phyloP scores from a whole-genome alignment of 202 grass and related monocot genomes.

The Elaeis oleifera region DNA sequence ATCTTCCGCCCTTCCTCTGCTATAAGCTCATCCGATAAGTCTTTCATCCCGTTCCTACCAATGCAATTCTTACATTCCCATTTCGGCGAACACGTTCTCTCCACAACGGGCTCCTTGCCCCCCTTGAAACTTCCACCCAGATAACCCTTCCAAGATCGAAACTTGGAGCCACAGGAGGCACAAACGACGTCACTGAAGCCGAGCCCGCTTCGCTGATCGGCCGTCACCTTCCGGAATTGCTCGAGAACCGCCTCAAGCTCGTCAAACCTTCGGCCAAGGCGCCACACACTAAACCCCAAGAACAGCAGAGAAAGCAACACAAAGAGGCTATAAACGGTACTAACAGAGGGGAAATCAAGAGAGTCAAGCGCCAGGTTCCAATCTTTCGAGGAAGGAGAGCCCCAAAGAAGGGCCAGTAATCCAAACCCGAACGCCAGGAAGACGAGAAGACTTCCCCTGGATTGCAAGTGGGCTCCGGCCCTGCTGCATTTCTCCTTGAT shows the following conservation, averaged over 20 bases:
- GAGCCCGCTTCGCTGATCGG: conserved; percentile 17
- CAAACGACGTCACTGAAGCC: conserved; percentile 34
- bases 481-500: not conserved
- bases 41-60: not conserved
- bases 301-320: conserved; percentile 20
- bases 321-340: conserved; percentile 16
- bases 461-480: not conserved
- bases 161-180: conserved; percentile 43
- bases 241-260: conserved; percentile 33
- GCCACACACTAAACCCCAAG: conserved; percentile 28
- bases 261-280: conserved; percentile 33
- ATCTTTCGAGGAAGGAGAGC: conserved; percentile 13
- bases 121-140: conserved; percentile 6
- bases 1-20: conserved; percentile 30
- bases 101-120: too few relatives aligned
- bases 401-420: conserved; percentile 31
- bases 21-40: conserved; percentile 8
- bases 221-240: conserved; percentile 11
- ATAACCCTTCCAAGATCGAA: conserved; percentile 33
- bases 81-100: too few relatives aligned
- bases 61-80: not conserved
- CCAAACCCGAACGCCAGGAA: conserved; percentile 36
- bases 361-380: conserved; percentile 26
- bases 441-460: conserved; percentile 7
- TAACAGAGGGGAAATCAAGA: not conserved